Evolutionary conservation across 257 asterid species (phyloP).

Genomic region (Anisodus tanguticus): DNA sequence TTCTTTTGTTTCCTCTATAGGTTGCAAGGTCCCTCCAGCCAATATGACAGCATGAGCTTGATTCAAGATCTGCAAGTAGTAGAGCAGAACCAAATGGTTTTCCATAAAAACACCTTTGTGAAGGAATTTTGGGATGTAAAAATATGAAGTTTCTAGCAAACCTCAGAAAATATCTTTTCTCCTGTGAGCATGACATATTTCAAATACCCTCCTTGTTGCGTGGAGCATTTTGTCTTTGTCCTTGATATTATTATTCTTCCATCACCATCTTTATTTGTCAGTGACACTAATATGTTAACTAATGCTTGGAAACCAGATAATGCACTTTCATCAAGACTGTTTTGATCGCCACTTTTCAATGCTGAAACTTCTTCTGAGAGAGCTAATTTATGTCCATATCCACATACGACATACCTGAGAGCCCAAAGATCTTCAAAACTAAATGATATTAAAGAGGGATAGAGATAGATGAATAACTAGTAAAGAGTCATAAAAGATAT

Average conservation of each 20-base stretch:
- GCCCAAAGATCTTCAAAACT: constrained; percentile 34
- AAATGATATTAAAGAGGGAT: constrained; percentile 8
- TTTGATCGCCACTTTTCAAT: constrained; percentile 42
- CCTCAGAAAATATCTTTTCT: constrained; percentile 92
- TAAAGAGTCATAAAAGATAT: constrained; percentile 28
- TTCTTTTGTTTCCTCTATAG: constrained; percentile 94
- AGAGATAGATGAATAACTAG: constrained; percentile 20
- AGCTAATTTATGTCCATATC: constrained; percentile 75
- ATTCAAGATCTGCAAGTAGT: constrained; percentile 55
- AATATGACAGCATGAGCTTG: constrained; percentile 88
- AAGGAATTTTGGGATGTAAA: neutral
- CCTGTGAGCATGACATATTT: constrained; percentile 98
- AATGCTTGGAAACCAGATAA: constrained; percentile 83
- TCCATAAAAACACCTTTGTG: neutral
- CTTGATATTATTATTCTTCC: constrained; percentile 78
- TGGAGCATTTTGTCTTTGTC: constrained; percentile 48
- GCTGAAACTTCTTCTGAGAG: constrained; percentile 45
- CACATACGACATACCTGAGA: constrained; percentile 84
- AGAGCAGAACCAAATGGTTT: constrained; percentile 15
- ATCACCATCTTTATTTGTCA: constrained; percentile 75
- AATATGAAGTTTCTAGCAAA: constrained; percentile 40
- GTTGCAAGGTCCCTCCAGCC: constrained; percentile 97
- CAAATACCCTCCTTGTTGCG: constrained; percentile 66
- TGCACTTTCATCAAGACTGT: constrained; percentile 65
- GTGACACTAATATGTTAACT: constrained; percentile 63